Evolutionary conservation across 257 asterid species (phyloP), one percentile per base, ranked within the genome.

Genomic region (Misopates orontium): DNA sequence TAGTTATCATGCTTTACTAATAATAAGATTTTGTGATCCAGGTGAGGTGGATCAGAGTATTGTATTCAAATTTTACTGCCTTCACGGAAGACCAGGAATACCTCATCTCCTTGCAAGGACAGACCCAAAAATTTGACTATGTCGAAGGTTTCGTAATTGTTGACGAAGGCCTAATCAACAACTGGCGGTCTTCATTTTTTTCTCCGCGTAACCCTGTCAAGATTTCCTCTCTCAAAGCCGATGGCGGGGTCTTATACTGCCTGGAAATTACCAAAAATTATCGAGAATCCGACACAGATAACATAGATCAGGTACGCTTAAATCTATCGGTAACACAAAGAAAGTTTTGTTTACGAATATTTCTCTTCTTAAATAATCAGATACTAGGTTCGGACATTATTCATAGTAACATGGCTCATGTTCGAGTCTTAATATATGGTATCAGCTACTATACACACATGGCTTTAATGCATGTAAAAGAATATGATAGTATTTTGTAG

Each of bases 31-130:
- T 28, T 48, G 21, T 15, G 21, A 19, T 19, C 42, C 83, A 89
- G 96, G 96, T 83, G 80, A 79, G 87, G 72, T 89, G 96, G 96
- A 86, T 89, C 10, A 71, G 96, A 47, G 91, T 89, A 13, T 24
- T 89, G 62, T 89, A 89, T 67, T 84, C 95, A 0, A 77, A 81
- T 71, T 87, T 89, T 63, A 20, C 89, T 16, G 68, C 81, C 0
- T 89, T 89, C 41, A 81, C 95, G 31, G 62, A 77, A 36, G 96
- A 89, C 87, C 96, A 89, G 68, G 95, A 89, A 20, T 79, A 79
- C 72, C 83, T 87, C 22, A 87, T 83, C 31, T 87, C 96, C 1
- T 52, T 80, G 65, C 85, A 84, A 23, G 84, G 75, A 42, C 70
- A 84, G 22, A 32, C 71, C 12, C 65, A 71, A 10, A 86, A 78